These are phyloP conservation scores for Saposhnikovia divaricata DNA, from an alignment of 129 eudicot genomes.

Conservation along the genomic window DNA sequence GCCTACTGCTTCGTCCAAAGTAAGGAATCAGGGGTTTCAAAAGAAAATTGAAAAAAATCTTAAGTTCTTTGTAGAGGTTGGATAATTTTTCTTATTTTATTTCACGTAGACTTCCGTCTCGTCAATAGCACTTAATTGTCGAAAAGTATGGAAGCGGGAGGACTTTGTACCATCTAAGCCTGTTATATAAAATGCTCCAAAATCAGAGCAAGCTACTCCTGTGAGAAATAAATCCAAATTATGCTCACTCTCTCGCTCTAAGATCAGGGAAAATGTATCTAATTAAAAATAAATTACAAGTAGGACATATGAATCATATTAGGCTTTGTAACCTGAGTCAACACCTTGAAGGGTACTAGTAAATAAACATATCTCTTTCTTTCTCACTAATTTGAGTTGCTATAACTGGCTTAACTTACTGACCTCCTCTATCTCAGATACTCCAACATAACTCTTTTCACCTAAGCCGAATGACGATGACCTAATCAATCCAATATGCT, in stretches of 20 bases:
- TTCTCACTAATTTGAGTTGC: background rate
- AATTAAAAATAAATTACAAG: too few species aligned
- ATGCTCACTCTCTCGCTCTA: background rate
- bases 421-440: background rate
- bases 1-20: too few species aligned
- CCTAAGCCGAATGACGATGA: too few species aligned
- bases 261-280: background rate
- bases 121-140: too few species aligned
- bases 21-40: too few species aligned
- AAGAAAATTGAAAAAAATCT: too few species aligned
- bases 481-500: too few species aligned
- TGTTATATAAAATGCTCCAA: too few species aligned
- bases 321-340: too few species aligned
- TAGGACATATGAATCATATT: too few species aligned
- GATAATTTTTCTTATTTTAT: too few species aligned
- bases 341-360: too few species aligned
- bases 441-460: background rate
- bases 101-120: background rate
- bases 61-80: background rate
- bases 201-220: background rate
- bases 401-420: background rate
- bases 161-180: background rate
- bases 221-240: background rate
- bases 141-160: background rate
- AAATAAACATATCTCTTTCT: background rate